A percentile compares a stretch with the other conserved stretches of the same genome.
phyloP scores from a whole-genome alignment of 768 basidiomycete species.

The Sarcodon aspratus region DNA sequence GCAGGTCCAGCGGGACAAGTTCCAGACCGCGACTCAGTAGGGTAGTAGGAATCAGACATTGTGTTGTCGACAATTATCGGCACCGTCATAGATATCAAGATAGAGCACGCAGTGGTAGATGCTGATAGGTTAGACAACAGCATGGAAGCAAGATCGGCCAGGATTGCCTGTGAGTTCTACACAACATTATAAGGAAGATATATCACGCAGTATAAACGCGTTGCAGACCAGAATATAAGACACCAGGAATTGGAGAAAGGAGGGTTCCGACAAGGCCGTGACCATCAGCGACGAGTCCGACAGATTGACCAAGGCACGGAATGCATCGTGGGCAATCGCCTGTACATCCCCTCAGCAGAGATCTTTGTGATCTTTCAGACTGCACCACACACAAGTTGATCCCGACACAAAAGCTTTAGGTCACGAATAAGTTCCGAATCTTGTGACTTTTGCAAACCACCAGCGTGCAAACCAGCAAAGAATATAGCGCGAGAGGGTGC shows the following conservation, averaged over 20 bases:
- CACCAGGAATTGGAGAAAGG: constrained; percentile 71
- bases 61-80: constrained; percentile 40
- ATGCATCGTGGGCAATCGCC: constrained; percentile 90
- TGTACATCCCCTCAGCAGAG: constrained; percentile 17
- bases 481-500: constrained; percentile 69
- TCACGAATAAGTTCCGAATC: constrained; percentile 68
- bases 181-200: neutral
- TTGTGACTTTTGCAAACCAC: constrained; percentile 44
- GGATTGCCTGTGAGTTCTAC: constrained; percentile 81
- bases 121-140: constrained; percentile 89
- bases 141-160: constrained; percentile 96
- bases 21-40: constrained; percentile 71
- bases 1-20: constrained; percentile 65
- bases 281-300: constrained; percentile 72
- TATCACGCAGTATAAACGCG: constrained; percentile 4
- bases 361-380: neutral
- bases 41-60: constrained; percentile 48
- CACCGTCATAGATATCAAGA: constrained; percentile 55
- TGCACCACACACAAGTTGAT: constrained; percentile 55
- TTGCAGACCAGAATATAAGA: constrained; percentile 79
- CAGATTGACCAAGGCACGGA: constrained; percentile 88
- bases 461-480: constrained; percentile 44
- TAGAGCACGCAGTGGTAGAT: constrained; percentile 52
- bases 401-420: constrained; percentile 78
- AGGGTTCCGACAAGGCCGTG: constrained; percentile 50